These are phyloP conservation scores for Acorus calamus DNA, from an alignment of 106 monocot species.

Conservation along the genomic window DNA sequence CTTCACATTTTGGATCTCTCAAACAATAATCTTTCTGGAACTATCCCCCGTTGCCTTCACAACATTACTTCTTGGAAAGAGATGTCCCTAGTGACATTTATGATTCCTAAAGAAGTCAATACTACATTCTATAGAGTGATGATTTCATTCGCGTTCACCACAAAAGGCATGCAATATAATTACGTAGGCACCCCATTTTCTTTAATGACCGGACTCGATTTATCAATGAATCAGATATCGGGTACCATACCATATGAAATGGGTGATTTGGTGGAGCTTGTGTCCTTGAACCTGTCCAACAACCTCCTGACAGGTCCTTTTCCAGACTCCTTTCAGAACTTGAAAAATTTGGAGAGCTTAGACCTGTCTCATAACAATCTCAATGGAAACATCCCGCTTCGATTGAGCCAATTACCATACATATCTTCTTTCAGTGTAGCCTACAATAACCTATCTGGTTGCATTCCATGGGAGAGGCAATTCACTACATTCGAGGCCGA, in stretches of 20 bases:
- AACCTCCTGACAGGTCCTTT: neutral
- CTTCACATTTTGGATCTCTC: slow-evolving; percentile 1
- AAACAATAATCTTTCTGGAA: neutral
- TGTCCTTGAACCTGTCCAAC: neutral
- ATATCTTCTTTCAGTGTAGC: neutral
- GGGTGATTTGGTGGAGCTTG: neutral
- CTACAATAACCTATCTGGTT: neutral
- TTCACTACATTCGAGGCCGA: neutral
- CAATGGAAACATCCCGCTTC: neutral
- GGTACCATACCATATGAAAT: neutral
- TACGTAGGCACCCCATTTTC: neutral
- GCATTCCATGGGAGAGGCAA: neutral
- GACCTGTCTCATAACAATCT: neutral
- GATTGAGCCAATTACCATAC: neutral
- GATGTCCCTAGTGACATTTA: neutral
- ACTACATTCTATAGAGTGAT: neutral
- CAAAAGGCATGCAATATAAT: neutral
- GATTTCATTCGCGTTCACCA: neutral
- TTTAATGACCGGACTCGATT: neutral
- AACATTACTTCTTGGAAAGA: neutral
- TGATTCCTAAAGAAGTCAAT: neutral
- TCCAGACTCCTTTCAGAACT: neutral
- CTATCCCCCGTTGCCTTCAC: neutral
- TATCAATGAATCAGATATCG: neutral
- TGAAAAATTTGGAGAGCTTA: neutral